These are phyloP conservation scores for Aspergillus niger DNA, from an alignment of 2,329 filamentous ascomycete genomes.

Conservation along the genomic window DNA sequence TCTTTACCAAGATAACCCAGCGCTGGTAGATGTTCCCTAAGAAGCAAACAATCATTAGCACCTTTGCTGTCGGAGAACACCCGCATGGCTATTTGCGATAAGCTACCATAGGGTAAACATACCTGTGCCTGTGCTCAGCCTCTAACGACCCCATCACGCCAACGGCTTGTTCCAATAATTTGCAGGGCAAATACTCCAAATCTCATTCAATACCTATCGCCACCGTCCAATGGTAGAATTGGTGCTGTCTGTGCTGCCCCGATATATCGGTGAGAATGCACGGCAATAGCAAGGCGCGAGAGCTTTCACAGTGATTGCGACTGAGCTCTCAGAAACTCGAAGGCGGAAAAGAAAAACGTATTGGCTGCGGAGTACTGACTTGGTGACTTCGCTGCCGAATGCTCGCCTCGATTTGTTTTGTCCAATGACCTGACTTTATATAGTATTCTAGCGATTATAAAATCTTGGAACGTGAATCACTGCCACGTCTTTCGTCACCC, in stretches of 20 bases:
- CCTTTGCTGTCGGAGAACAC: slow-evolving; percentile 5
- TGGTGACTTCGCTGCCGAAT: too few species aligned
- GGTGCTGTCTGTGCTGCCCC: not conserved
- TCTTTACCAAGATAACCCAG: slow-evolving; percentile 46
- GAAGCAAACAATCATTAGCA: slow-evolving; percentile 26
- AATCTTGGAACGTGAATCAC: not conserved
- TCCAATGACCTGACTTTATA: not conserved
- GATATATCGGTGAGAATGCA: not conserved
- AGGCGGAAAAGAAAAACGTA: slow-evolving; percentile 5
- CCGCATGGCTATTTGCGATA: not conserved
- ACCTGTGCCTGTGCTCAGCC: slow-evolving; percentile 41
- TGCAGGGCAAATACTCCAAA: not conserved
- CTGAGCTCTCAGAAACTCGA: not conserved
- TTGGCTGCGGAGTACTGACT: not conserved
- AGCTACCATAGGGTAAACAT: slow-evolving; percentile 21
- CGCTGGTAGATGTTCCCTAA: slow-evolving; percentile 47
- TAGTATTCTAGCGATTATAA: not conserved
- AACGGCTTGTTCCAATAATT: slow-evolving; percentile 9
- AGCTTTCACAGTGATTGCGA: slow-evolving; percentile 1
- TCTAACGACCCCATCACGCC: slow-evolving; percentile 44
- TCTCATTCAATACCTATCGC: slow-evolving; percentile 20
- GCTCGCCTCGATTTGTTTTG: not conserved
- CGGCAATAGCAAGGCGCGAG: not conserved
- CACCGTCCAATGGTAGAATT: not conserved
- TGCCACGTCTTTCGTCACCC: slow-evolving; percentile 2